phyloP scores from a whole-genome alignment of 176 grass and related monocot genomes.

The Bothriochloa decipiens region DNA sequence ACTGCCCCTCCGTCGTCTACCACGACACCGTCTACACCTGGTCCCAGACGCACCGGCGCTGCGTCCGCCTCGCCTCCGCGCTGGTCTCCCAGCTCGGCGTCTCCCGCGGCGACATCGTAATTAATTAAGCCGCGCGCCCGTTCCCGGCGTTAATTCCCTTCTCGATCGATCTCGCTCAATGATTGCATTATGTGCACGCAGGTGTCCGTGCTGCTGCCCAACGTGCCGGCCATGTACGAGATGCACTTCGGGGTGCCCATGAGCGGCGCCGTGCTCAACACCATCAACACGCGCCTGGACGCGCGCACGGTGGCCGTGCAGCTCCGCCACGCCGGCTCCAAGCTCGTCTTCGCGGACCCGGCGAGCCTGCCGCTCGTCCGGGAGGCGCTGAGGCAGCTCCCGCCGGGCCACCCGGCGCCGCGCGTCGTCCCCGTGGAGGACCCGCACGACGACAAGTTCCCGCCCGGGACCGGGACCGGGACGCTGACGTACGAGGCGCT shows the following conservation, averaged over 20 bases:
- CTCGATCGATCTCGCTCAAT: too few species aligned
- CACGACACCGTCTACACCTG: constrained; percentile 66
- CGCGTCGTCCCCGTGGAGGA: constrained; percentile 69
- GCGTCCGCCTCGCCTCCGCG: constrained; percentile 88
- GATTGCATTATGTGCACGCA: not conserved
- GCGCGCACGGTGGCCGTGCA: constrained; percentile 71
- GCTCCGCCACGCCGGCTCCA: constrained; percentile 66
- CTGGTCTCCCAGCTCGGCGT: constrained; percentile 66
- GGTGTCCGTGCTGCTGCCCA: constrained; percentile 79
- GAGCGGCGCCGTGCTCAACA: constrained; percentile 89
- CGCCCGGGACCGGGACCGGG: not conserved
- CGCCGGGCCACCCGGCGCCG: constrained; percentile 30
- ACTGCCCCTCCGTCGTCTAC: constrained; percentile 79
- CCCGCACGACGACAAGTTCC: constrained; percentile 31
- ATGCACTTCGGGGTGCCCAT: constrained; percentile 86
- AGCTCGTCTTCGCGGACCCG: constrained; percentile 70
- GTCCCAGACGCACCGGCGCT: constrained; percentile 64
- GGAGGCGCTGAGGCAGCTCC: constrained; percentile 57
- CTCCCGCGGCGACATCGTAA: constrained; percentile 64
- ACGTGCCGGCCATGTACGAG: constrained; percentile 92
- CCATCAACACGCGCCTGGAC: constrained; percentile 87
- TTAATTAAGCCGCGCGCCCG: too few species aligned
- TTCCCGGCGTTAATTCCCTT: too few species aligned
- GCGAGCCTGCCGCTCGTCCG: constrained; percentile 45
- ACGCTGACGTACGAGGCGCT: constrained; percentile 66